phyloP scores from a whole-genome alignment of 2,329 filamentous ascomycete species.

The Alternaria rosae region DNA sequence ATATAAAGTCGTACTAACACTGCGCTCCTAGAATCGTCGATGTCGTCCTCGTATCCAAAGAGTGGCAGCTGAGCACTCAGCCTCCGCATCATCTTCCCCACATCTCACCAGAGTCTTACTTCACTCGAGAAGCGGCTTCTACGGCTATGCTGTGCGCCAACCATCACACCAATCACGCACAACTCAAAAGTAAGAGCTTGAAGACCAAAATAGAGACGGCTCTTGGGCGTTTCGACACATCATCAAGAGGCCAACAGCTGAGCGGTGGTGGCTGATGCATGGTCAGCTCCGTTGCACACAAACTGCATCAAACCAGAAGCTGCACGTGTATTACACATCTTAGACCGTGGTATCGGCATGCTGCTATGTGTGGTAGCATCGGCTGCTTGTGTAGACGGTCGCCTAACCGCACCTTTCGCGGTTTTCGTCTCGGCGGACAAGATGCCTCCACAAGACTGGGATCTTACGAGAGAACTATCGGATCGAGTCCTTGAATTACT shows the following conservation, averaged over 20 bases:
- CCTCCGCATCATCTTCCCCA: background rate
- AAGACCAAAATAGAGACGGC: background rate
- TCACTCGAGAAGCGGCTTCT: background rate
- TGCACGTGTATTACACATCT: background rate
- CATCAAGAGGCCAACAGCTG: background rate
- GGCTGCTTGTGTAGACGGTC: background rate
- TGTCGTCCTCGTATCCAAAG: background rate
- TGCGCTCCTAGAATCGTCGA: background rate
- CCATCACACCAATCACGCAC: background rate
- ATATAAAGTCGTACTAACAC: background rate
- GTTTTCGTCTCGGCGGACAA: background rate
- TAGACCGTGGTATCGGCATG: background rate
- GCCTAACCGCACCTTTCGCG: background rate
- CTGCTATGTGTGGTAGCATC: background rate
- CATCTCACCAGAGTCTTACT: background rate
- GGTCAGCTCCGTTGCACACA: background rate
- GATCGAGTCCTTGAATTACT: background rate
- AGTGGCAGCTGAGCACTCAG: background rate
- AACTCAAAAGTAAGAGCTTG: background rate
- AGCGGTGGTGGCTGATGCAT: conserved; percentile 2
- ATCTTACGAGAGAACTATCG: conserved; percentile 1
- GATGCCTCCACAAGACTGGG: conserved; percentile 8
- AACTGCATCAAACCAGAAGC: background rate
- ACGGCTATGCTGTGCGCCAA: background rate
- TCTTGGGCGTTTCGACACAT: conserved; percentile 1